Percentiles rank a stretch among this genome's conserved stretches.
phyloP scores from a whole-genome alignment of 2,329 filamentous ascomycete genomes.

The Penicillium sp. region DNA sequence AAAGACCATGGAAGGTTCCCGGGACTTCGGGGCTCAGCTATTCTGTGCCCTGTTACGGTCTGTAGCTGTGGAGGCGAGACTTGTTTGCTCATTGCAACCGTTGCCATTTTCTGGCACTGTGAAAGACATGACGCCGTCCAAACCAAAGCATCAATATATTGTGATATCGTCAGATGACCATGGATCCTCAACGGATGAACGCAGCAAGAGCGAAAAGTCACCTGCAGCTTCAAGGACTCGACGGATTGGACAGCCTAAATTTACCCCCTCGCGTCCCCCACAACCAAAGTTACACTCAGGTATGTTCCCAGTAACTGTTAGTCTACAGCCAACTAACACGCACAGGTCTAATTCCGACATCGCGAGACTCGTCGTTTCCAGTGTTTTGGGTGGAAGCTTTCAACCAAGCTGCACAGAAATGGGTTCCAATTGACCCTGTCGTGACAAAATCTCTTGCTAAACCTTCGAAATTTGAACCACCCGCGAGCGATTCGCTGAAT shows the following conservation, averaged over 20 bases:
- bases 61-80: constrained; percentile 74
- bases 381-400: constrained; percentile 95
- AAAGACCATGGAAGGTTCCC: constrained; percentile 68
- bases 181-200: constrained; percentile 30
- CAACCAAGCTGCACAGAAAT: constrained; percentile 81
- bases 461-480: constrained; percentile 75
- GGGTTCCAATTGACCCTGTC: constrained; percentile 82
- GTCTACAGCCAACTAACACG: constrained; percentile 13
- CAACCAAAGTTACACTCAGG: constrained; percentile 16
- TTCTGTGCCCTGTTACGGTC: constrained; percentile 83
- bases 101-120: constrained; percentile 62
- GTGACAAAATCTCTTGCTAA: constrained; percentile 78
- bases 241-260: constrained; percentile 38
- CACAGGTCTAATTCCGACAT: constrained; percentile 40
- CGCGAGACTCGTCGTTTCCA: constrained; percentile 72
- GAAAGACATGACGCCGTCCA: constrained; percentile 43
- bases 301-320: constrained; percentile 8
- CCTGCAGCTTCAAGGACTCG: constrained; percentile 20
- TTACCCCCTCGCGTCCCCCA: constrained; percentile 21
- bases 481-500: constrained; percentile 72
- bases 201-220: constrained; percentile 8
- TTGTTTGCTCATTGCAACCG: constrained; percentile 88
- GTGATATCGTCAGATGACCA: constrained; percentile 35
- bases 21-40: constrained; percentile 84
- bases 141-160: constrained; percentile 37